Evolutionary conservation across 2,329 filamentous ascomycete species (phyloP), one percentile per base, ranked within the genome.

Genomic region (Talaromyces amestolkiae): DNA sequence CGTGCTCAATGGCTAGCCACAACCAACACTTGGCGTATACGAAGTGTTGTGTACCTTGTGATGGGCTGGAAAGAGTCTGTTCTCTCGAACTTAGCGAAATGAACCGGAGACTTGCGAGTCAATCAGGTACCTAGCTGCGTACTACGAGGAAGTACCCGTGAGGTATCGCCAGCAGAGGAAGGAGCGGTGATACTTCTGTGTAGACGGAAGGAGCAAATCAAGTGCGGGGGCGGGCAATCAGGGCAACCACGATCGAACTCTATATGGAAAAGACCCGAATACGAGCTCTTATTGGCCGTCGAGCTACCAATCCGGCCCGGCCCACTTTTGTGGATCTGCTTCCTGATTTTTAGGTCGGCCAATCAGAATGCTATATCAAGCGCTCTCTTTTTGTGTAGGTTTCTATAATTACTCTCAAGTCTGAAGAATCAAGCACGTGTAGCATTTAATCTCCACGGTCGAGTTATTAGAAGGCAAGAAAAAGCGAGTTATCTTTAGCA

Each of bases 341-440:
- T 9, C 27, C n/a, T 43, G 22, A 13, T 33, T n/a, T 41, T 45
- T 59, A 45, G 33, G 6, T 39, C 19, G 15, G 8, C 61, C 61
- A 63, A 58, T 49, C 27, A 63, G 24, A 10, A 11, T 7, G 5
- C 9, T 0, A 3, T 9, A 43, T 24, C 35, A 58, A 58, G 56
- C 56, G 56, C 56, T 43, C 37, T 9, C 15, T 43, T 1, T n/a
- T 11, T 2, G 33, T 17, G 24, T 15, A 15, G 56, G 56, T 43
- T 59, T 31, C 56, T 59, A 43, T 31, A 15, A 24, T 37, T 56
- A 37, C 33, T 22, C 6, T 15, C 17, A 13, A 22, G 31, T 22
- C 53, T 56, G 53, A 56, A 56, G 53, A 56, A 56, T 56, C n/a
- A 9, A 39, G 51, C 53, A 56, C 53, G 31, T 56, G 53, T 51